Percentiles rank a stretch among this genome's conserved stretches.
Evolutionary conservation across 192 early-diverging fungal genomes (phyloP).

Genomic region (Phycomyces nitens): DNA sequence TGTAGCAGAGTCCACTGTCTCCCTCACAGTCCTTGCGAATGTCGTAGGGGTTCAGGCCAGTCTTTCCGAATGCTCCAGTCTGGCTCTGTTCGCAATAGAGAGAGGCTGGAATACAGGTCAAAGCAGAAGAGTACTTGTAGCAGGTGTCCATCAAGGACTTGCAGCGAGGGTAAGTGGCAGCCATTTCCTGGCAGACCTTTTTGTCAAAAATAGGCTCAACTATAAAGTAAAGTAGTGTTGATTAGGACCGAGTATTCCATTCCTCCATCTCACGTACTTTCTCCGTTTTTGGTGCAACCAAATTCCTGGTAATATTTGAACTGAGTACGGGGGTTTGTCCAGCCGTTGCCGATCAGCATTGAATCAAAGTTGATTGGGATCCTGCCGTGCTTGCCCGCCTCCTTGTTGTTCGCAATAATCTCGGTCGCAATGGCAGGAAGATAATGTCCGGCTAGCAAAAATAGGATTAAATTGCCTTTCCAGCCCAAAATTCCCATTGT

Average conservation of each 20-base stretch:
- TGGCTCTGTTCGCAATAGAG: conserved; percentile 71
- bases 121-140: conserved; percentile 75
- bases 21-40: conserved; percentile 82
- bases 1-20: conserved; percentile 81
- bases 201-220: conserved; percentile 77
- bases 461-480: not conserved
- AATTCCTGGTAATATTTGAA: conserved; percentile 83
- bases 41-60: conserved; percentile 92
- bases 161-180: conserved; percentile 69
- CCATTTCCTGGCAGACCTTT: conserved; percentile 72
- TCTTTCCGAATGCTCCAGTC: conserved; percentile 59
- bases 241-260: no score
- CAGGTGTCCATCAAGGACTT: conserved; percentile 71
- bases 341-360: conserved; percentile 88
- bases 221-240: no score
- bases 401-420: conserved; percentile 76
- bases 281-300: conserved; percentile 54
- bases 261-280: not conserved
- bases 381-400: conserved; percentile 26
- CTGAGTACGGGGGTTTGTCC: conserved; percentile 86
- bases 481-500: conserved; percentile 30
- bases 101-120: conserved; percentile 79
- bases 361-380: conserved; percentile 66
- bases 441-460: conserved; percentile 81
- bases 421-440: conserved; percentile 84